Evolutionary conservation across 345 rosid genomes (phyloP), one percentile per base, ranked within the genome.

Genomic region (Murraya paniculata): DNA sequence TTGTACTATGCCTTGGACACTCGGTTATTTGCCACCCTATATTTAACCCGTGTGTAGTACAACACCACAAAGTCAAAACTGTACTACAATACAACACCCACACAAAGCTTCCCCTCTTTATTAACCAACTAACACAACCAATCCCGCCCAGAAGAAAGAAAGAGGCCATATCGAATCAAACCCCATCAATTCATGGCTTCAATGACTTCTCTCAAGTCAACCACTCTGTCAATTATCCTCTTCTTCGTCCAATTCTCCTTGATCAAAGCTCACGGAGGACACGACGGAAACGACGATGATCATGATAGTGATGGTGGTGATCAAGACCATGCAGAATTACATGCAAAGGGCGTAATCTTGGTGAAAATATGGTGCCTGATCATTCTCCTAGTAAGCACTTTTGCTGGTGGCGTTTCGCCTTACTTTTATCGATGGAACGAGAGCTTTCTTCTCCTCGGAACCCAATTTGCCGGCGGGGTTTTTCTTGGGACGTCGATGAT

Each of bases 391-490:
- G 87, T 90, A 25, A 82, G 78, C 84, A 93, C 95, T 25, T 91
- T 93, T 50, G 81, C 81, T 2, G 91, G 92, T 5, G 97, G 97
- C 2, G 68, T 90, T 39, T 93, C 97, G 5, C 98, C 98, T 0
- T 93, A 92, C 74, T 92, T 90, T 50, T 89, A 73, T 74, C 79
- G 91, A 62, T 90, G 93, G 94, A 89, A 92, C 76, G 95, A 93
- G 87, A 85, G 75, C 9, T 93, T 93, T 71, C 86, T 93, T 55
- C 90, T 93, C 70, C 84, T 93, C 64, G 97, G 97, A 35, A 90
- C 93, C 21, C 98, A 91, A 72, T 92, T 92, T 41, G 92, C 98
- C 22, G 97, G 97, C 1, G 93, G 98, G 64, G 88, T 88, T 74
- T 93, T 93, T 78, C 86, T 91, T 1, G 97, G 89, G 1, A 93